A percentile compares a stretch with the other conserved stretches of the same genome.
phyloP scores from a whole-genome alignment of 208 protist genomes.

The Leptomonas pyrrhocoris region DNA sequence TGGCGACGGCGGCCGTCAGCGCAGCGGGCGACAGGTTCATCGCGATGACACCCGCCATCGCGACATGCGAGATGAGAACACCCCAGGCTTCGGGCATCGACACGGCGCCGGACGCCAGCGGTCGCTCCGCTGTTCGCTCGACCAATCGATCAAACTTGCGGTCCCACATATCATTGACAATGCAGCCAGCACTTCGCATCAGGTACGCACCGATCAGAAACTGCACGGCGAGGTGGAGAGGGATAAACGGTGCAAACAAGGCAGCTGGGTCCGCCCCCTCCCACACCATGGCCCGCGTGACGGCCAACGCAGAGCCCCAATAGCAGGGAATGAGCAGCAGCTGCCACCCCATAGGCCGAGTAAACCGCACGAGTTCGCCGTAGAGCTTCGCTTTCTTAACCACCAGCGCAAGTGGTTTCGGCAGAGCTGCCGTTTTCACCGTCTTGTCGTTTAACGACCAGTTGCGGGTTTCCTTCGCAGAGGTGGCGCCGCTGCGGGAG shows the following conservation, averaged over 20 bases:
- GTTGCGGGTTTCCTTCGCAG: constrained; percentile 65
- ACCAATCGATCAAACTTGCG: constrained; percentile 74
- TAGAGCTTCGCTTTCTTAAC: constrained; percentile 54
- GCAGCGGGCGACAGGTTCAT: constrained; percentile 76
- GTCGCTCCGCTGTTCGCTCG: constrained; percentile 68
- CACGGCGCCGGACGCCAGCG: constrained; percentile 62
- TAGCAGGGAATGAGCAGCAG: constrained; percentile 79
- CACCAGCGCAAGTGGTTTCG: constrained; percentile 41
- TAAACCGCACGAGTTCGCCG: constrained; percentile 64
- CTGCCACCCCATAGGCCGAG: constrained; percentile 73
- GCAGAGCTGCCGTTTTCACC: constrained; percentile 32
- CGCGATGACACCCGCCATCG: constrained; percentile 50
- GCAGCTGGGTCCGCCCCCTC: constrained; percentile 84
- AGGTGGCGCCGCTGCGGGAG: constrained; percentile 40
- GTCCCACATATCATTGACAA: constrained; percentile 90
- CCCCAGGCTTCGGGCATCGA: constrained; percentile 57
- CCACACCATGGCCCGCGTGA: constrained; percentile 82
- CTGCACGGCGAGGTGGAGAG: constrained; percentile 65
- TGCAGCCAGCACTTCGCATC: constrained; percentile 82
- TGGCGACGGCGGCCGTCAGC: constrained; percentile 52
- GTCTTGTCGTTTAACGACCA: constrained; percentile 62
- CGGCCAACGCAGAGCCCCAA: constrained; percentile 80
- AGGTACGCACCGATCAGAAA: constrained; percentile 77
- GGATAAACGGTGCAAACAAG: constrained; percentile 80
- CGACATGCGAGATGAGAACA: constrained; percentile 52